phyloP scores from a whole-genome alignment of 768 basidiomycete genomes.

The Amanita pallidorosea region DNA sequence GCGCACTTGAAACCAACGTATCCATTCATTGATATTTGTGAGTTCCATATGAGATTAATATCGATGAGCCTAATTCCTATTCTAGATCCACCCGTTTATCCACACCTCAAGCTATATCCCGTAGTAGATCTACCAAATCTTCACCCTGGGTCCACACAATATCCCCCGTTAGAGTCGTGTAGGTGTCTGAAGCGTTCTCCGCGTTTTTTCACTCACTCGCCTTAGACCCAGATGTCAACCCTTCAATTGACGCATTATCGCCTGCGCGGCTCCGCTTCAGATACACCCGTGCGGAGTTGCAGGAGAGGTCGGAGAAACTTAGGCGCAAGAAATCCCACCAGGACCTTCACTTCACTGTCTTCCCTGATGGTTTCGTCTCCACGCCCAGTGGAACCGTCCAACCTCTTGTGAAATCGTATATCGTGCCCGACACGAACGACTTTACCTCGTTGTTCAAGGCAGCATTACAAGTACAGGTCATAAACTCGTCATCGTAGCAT shows the following conservation, averaged over 20 bases:
- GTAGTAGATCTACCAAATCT: not conserved
- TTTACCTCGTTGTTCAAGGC: not conserved
- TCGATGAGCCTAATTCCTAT: not conserved
- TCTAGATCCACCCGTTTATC: slow-evolving; percentile 10
- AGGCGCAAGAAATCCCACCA: slow-evolving; percentile 16
- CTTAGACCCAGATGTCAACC: not conserved
- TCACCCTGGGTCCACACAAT: not conserved
- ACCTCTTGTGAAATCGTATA: not conserved
- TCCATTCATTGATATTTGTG: slow-evolving; percentile 28
- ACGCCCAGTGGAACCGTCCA: slow-evolving; percentile 17
- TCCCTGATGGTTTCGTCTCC: slow-evolving; percentile 15
- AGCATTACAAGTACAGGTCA: not conserved
- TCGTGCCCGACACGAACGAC: not conserved
- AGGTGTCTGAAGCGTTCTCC: slow-evolving; percentile 5
- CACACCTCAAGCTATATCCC: slow-evolving; percentile 16
- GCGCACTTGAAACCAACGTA: slow-evolving; percentile 2
- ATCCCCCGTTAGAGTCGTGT: slow-evolving; percentile 1
- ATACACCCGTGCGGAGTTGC: slow-evolving; percentile 22
- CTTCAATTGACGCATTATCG: not conserved
- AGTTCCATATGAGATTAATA: not conserved
- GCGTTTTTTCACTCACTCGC: not conserved
- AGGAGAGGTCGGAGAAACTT: slow-evolving; percentile 13
- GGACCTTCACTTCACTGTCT: slow-evolving; percentile 23
- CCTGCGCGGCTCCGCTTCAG: slow-evolving; percentile 4
- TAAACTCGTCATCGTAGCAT: not conserved